Base-by-base conservation (phyloP, 352 stramenopile species). In the Phytophthora uliginosa region DNA sequence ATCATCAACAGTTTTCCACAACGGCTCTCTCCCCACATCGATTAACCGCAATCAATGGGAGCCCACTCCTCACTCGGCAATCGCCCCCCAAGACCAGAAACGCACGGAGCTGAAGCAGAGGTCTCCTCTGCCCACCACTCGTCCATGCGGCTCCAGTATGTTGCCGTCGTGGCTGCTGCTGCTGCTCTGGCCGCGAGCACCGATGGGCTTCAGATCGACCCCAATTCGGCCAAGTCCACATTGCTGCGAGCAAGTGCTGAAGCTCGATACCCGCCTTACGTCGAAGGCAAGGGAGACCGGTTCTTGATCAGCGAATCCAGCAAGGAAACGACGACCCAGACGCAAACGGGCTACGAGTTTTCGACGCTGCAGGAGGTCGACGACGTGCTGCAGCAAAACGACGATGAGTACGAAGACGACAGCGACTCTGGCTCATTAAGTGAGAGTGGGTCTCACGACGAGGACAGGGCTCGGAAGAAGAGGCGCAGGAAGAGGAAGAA, bases 211-310 rank as follows among this genome's bases (percentile, higher is more conserved):
- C 52, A 77, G 26, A 54, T 68, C 24, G 53, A 38, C 20, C 26
- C 70, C 4, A 60, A 70, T 51, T 73, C 70, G 53, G 70, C 53
- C 22, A 61, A 58, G 48, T 71, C 61, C 40, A 59, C 54, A 1
- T 63, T 62, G 5, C 45, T 75, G 31, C 62, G 63, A 51, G 45
- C 33, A 18, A 36, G 22, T 36, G 31, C 62, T n/a, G 69, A 71
- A 4, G 13, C 8, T 34, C 40, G 62, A 0, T 52, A 75, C 36
- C 62, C 64, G 22, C 56, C 69, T 3, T 66, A 66, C 63, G 48
- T 75, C 22, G 62, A 75, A 62, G 62, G 69, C 20, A 62, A 71
- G 38, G 55, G 56, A 17, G 62, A 71, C 15, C 54, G 69, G 6
- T 63, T 75, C 34, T 34, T 75, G 47, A 45, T 67, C 28, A 60